Conservation (phyloP, 208 protist species). For the Crithidia brevicula region DNA sequence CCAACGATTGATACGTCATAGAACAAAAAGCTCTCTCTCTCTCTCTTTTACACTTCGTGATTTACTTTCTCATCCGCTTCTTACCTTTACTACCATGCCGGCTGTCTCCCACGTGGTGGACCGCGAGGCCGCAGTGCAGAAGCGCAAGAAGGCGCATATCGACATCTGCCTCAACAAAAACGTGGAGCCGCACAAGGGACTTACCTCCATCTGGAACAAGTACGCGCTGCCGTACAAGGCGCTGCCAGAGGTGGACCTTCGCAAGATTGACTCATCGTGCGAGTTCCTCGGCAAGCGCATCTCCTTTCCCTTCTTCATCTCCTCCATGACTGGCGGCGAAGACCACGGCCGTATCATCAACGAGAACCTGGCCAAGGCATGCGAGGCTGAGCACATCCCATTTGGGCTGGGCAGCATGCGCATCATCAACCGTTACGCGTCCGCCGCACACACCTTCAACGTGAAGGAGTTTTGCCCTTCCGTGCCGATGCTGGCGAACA, state of each 20-base stretch:
- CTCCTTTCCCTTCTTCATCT: conserved; percentile 89
- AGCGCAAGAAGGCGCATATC: conserved; percentile 92
- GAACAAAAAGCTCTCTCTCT: neutral
- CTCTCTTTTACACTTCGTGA: neutral
- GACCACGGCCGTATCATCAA: conserved; percentile 91
- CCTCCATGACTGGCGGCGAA: conserved; percentile 92
- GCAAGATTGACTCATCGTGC: conserved; percentile 75
- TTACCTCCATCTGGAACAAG: conserved; percentile 71
- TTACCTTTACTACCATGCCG: conserved; percentile 1
- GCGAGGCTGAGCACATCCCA: conserved; percentile 84
- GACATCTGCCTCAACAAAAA: conserved; percentile 86
- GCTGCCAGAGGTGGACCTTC: conserved; percentile 84
- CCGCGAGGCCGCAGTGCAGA: conserved; percentile 72
- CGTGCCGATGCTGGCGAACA: conserved; percentile 92
- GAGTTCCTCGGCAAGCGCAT: conserved; percentile 75
- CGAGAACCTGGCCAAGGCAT: conserved; percentile 90
- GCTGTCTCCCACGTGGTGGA: conserved; percentile 15
- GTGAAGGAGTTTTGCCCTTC: conserved; percentile 90
- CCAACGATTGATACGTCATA: conserved; percentile 8
- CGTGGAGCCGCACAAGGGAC: conserved; percentile 82
- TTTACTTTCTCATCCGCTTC: no score
- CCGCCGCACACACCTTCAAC: conserved; percentile 83
- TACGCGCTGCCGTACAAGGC: conserved; percentile 89
- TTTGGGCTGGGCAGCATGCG: conserved; percentile 93
- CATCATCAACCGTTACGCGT: conserved; percentile 88